Percentiles rank a stretch among this genome's conserved stretches.
Evolutionary conservation across 352 stramenopile genomes (phyloP).

Genomic region (Lagenidium sp.): DNA sequence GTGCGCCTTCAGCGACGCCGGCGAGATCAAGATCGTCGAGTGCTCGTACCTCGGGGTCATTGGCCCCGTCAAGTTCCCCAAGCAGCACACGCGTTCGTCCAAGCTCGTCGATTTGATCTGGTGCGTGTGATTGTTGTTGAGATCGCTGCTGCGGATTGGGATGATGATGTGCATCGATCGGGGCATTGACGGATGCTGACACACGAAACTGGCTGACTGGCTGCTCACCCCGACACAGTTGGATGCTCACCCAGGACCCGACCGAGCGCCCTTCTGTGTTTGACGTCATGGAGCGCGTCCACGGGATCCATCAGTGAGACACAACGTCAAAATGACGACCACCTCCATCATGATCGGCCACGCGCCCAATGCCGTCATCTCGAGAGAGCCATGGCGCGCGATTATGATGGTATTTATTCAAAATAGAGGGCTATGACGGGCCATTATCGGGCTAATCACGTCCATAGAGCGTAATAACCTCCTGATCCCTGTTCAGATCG

Average conservation of each 20-base stretch:
- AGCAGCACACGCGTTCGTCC: conserved; percentile 39
- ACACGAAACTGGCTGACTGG: not conserved
- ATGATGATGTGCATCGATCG: no score
- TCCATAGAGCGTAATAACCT: no score
- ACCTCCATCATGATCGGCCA: conserved; percentile 2
- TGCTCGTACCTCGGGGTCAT: conserved; percentile 85
- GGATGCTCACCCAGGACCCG: conserved; percentile 57
- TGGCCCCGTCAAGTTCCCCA: conserved; percentile 72
- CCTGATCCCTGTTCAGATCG: no score
- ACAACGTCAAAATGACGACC: no score
- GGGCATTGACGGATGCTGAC: no score
- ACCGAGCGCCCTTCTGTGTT: conserved; percentile 43
- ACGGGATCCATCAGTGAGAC: conserved; percentile 19
- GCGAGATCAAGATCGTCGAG: conserved; percentile 60
- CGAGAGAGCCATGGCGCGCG: conserved; percentile 3
- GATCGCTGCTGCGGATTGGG: no score
- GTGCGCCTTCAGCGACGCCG: conserved; percentile 69
- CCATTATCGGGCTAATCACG: no score
- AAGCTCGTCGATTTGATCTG: conserved; percentile 64
- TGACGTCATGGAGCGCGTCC: conserved; percentile 56
- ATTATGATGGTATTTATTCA: conserved; percentile 10
- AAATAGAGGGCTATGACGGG: no score
- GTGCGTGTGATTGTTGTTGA: conserved; percentile 15
- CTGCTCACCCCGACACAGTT: conserved; percentile 18
- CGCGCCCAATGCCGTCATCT: conserved; percentile 10